Evolutionary conservation across 2,329 filamentous ascomycete species (phyloP), one percentile per base, ranked within the genome.

Genomic region (Chaetomiaceae sp.): DNA sequence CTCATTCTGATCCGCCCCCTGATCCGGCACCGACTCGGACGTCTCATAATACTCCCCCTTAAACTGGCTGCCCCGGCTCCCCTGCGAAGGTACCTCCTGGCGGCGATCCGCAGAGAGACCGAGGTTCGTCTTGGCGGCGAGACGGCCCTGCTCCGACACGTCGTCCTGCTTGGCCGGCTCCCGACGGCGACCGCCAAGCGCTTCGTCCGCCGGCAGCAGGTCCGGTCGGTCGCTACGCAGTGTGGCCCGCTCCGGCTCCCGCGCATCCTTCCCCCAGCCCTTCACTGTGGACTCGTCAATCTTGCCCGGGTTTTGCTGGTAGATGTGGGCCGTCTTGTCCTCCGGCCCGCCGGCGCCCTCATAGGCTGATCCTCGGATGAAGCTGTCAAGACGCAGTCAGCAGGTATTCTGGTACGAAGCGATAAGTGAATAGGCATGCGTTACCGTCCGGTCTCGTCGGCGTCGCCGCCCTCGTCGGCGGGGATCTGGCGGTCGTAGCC

Each of bases 401-500:
- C n/a, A n/a, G n/a, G n/a, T n/a, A n/a, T n/a, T n/a, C n/a, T n/a
- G n/a, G n/a, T n/a, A n/a, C n/a, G n/a, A n/a, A n/a, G n/a, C n/a
- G n/a, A n/a, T n/a, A n/a, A 9, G 25, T 5, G 25, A 27, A 5
- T 5, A 27, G 25, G 5, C 25, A 27, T 5, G 5, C 5, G 70
- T 59, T 68, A 75, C 75, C 73, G 68, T 55, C 75, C 74, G 14
- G 66, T 71, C 33, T 71, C 69, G 50, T 77, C 74, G 0, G 73
- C 56, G 6, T 68, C 66, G 14, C 74, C 74, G 25, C 74, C 74
- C 62, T 77, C 74, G 53, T 70, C 68, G 2, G 69, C 69, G 14
- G 73, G 72, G 25, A 76, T 75, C 8, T 70, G 69, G 65, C 71
- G 73, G 65, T 75, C 71, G 66, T 72, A 76, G 18, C 74, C 62